Evolutionary conservation across 768 basidiomycete species (phyloP).

Genomic region (Suillus fuscotomentosus): DNA sequence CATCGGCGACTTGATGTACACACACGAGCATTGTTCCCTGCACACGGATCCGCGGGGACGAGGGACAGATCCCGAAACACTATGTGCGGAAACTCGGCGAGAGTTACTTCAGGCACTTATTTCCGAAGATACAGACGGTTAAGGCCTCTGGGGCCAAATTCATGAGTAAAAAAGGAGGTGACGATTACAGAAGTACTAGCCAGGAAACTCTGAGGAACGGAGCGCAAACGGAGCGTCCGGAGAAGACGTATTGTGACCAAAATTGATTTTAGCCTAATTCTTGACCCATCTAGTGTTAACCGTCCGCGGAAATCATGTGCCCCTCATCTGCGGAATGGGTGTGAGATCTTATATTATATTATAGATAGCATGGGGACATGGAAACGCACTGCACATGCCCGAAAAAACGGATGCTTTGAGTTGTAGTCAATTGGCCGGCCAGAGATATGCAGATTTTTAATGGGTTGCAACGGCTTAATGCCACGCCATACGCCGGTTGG

Average conservation of each 20-base stretch:
- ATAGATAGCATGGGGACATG: conserved; percentile 12
- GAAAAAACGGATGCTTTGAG: not conserved
- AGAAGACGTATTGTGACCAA: conserved; percentile 16
- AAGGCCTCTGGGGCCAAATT: conserved; percentile 7
- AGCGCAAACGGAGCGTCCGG: conserved; percentile 14
- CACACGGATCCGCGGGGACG: conserved; percentile 30
- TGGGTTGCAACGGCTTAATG: not conserved
- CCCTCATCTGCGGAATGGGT: conserved; percentile 18
- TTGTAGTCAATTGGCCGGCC: not conserved
- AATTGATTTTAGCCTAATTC: conserved; percentile 24
- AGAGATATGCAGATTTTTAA: not conserved
- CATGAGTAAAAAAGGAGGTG: conserved; percentile 3
- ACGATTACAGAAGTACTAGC: conserved; percentile 1
- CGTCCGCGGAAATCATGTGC: conserved; percentile 32
- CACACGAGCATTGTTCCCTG: conserved; percentile 15
- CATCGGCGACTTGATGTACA: conserved; percentile 24
- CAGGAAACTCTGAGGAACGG: conserved; percentile 18
- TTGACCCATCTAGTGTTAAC: conserved; percentile 21
- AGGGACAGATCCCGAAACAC: conserved; percentile 25
- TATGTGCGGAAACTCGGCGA: conserved; percentile 25
- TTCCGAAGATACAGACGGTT: conserved; percentile 11
- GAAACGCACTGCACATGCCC: conserved; percentile 5
- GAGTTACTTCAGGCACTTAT: conserved; percentile 4
- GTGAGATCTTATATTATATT: conserved; percentile 21
- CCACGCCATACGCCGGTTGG: not conserved